phyloP scores from a whole-genome alignment of 495 filamentous ascomycete species.

The Hypoxylon cercidicola region DNA sequence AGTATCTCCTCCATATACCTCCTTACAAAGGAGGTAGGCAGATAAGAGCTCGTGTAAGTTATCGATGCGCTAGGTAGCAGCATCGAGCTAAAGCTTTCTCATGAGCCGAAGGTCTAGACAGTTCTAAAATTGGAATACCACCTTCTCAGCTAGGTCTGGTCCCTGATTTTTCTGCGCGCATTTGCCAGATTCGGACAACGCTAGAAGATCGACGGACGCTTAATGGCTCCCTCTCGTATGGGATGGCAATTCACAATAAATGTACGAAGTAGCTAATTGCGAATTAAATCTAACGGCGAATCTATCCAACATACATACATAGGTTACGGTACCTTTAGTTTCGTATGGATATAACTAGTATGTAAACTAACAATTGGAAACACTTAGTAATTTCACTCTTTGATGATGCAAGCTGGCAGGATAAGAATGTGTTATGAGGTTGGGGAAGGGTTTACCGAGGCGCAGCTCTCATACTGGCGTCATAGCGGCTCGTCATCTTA shows the following conservation, averaged over 20 bases:
- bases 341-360: neutral
- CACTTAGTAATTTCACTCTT: neutral
- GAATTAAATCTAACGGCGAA: neutral
- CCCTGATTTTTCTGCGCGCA: neutral
- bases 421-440: neutral
- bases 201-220: slow-evolving; percentile 22
- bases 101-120: slow-evolving; percentile 24
- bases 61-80: neutral
- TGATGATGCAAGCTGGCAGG: neutral
- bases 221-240: slow-evolving; percentile 9
- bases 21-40: neutral
- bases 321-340: too few species aligned
- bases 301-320: too few species aligned
- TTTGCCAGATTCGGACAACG: slow-evolving; percentile 30
- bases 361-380: neutral
- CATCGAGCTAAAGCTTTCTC: neutral
- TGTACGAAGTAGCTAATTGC: neutral
- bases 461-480: slow-evolving; percentile 21
- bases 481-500: slow-evolving; percentile 28
- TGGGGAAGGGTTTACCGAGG: slow-evolving; percentile 22
- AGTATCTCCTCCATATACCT: neutral
- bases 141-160: too few species aligned
- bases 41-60: neutral
- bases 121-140: slow-evolving; percentile 23
- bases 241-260: neutral